phyloP scores from a whole-genome alignment of 148 eudicot genomes.

The Linanthus parryae region DNA sequence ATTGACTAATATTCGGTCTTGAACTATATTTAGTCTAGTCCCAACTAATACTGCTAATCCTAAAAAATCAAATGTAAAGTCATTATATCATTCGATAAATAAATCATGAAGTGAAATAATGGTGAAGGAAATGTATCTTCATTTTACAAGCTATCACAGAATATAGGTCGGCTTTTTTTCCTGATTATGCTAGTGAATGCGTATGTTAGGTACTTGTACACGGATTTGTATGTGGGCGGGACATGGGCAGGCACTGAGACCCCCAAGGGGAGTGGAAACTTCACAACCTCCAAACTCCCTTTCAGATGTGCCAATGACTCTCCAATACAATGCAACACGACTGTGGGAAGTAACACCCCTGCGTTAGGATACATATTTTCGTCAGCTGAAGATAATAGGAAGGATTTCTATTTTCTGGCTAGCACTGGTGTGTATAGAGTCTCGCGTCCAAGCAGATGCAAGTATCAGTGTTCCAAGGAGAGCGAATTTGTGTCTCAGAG shows the following conservation, averaged over 20 bases:
- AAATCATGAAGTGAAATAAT: too few species aligned
- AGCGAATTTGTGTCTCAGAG: conserved; percentile 7
- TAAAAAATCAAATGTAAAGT: too few species aligned
- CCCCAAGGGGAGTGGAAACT: conserved; percentile 71
- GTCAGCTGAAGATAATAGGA: conserved; percentile 74
- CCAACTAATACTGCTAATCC: too few species aligned
- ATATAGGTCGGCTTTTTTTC: too few species aligned
- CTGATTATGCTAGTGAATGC: not conserved
- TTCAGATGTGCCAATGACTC: conserved; percentile 70
- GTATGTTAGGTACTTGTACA: conserved; percentile 63
- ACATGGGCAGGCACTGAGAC: conserved; percentile 73
- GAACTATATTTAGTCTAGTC: too few species aligned
- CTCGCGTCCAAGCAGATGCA: conserved; percentile 86
- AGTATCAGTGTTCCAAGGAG: conserved; percentile 78
- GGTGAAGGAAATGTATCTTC: too few species aligned
- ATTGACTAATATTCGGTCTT: too few species aligned
- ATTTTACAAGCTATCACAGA: too few species aligned
- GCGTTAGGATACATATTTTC: conserved; percentile 77
- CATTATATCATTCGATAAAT: too few species aligned
- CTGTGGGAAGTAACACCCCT: conserved; percentile 47
- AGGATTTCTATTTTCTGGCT: conserved; percentile 60
- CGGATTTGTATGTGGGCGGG: conserved; percentile 64
- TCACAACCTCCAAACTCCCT: conserved; percentile 37
- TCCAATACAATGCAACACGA: conserved; percentile 44
- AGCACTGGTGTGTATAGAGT: conserved; percentile 74